Evolutionary conservation across 2,329 filamentous ascomycete genomes (phyloP).

Genomic region (Arachnopeziza araneosa): DNA sequence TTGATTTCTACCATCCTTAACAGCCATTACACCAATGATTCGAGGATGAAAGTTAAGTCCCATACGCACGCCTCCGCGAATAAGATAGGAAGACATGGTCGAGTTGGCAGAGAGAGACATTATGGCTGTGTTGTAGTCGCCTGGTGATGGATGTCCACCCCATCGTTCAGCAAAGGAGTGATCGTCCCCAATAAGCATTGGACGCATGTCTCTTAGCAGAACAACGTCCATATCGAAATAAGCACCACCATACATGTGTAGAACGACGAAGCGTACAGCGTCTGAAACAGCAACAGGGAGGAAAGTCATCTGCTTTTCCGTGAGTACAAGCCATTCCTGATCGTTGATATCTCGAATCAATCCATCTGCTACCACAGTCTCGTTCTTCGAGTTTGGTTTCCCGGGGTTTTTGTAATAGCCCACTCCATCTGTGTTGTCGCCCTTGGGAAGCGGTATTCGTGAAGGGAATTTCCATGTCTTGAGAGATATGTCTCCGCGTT

Average conservation of each 20-base stretch:
- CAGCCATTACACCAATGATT: conserved; percentile 50
- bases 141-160: conserved; percentile 45
- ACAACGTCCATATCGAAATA: conserved; percentile 53
- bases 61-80: conserved; percentile 51
- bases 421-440: conserved; percentile 42
- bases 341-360: conserved; percentile 43
- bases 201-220: conserved; percentile 50
- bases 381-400: conserved; percentile 33
- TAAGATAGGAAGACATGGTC: conserved; percentile 47
- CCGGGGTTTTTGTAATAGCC: conserved; percentile 44
- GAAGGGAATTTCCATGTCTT: conserved; percentile 49
- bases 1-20: conserved; percentile 47
- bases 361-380: conserved; percentile 42
- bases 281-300: conserved; percentile 52
- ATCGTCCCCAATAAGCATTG: conserved; percentile 42
- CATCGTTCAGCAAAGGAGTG: conserved; percentile 51
- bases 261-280: conserved; percentile 48
- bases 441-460: conserved; percentile 44
- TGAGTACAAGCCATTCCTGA: conserved; percentile 48
- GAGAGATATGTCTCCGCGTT: conserved; percentile 46
- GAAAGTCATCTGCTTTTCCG: conserved; percentile 51
- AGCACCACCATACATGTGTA: conserved; percentile 47
- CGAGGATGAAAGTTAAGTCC: conserved; percentile 52
- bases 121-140: conserved; percentile 52
- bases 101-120: conserved; percentile 52